phyloP scores from a whole-genome alignment of 169 alveolate species.

The Eimeria acervulina region DNA sequence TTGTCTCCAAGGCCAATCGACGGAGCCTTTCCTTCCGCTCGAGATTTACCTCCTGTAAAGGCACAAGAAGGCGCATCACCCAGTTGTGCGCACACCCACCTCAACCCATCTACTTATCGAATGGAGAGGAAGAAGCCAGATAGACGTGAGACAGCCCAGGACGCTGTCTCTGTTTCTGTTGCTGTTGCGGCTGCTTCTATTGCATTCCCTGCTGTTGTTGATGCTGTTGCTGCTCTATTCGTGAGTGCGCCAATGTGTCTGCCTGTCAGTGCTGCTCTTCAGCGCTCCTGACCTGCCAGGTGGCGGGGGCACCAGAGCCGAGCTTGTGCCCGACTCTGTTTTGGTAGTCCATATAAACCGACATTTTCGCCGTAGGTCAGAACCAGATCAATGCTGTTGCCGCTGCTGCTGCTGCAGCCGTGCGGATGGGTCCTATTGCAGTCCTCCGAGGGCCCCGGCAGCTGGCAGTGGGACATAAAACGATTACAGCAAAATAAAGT shows the following conservation, averaged over 20 bases:
- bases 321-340: constrained; percentile 98
- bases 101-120: neutral
- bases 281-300: constrained; percentile 89
- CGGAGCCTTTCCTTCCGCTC: constrained; percentile 98
- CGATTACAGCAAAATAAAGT: neutral
- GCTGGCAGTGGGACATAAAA: neutral
- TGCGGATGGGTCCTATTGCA: neutral
- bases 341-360: constrained; percentile 95
- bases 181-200: neutral
- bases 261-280: neutral
- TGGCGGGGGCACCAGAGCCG: constrained; percentile 98
- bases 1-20: constrained; percentile 97
- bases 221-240: neutral
- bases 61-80: neutral
- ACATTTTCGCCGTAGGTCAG: constrained; percentile 81
- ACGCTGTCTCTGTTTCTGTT: neutral
- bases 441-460: neutral
- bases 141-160: neutral
- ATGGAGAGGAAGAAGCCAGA: neutral
- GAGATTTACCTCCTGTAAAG: constrained; percentile 91
- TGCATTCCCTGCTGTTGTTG: neutral
- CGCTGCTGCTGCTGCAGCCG: neutral
- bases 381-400: neutral
- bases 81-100: neutral
- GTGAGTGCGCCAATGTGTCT: neutral